These are phyloP conservation scores for Yamadazyma akitaensis DNA, from an alignment of 805 yeast genomes.

Conservation along the genomic window DNA sequence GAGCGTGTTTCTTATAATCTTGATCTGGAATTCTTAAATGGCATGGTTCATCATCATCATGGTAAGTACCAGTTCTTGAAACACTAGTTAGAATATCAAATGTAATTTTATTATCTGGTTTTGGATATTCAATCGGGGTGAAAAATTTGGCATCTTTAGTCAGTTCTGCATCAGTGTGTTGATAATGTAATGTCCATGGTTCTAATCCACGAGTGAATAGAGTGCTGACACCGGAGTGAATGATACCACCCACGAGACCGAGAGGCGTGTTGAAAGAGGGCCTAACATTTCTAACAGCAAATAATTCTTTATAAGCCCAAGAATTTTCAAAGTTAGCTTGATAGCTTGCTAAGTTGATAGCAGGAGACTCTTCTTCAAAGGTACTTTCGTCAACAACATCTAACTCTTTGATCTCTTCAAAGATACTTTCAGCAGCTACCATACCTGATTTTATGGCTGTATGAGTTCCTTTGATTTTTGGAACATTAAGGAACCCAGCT, in stretches of 20 bases:
- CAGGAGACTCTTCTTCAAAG: conserved; percentile 26
- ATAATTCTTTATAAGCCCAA: conserved; percentile 83
- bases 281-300: conserved; percentile 83
- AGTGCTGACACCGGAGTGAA: conserved; percentile 81
- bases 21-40: conserved; percentile 70
- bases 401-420: conserved; percentile 40
- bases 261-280: conserved; percentile 81
- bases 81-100: conserved; percentile 94
- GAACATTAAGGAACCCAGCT: conserved; percentile 97
- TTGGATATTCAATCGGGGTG: conserved; percentile 81
- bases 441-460: conserved; percentile 96
- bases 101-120: conserved; percentile 90
- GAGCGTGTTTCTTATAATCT: conserved; percentile 64
- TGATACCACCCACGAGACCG: conserved; percentile 80
- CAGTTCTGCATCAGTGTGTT: conserved; percentile 65
- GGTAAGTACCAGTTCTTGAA: conserved; percentile 93
- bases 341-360: conserved; percentile 53
- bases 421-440: conserved; percentile 87
- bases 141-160: conserved; percentile 67
- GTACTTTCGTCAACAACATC: conserved; percentile 44
- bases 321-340: conserved; percentile 66
- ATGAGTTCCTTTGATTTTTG: conserved; percentile 96
- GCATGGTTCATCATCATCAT: conserved; percentile 89
- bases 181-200: conserved; percentile 82
- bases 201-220: conserved; percentile 71